A percentile compares a stretch with the other conserved stretches of the same genome.
Conservation (phyloP, 208 protist genomes). For the Leishmania braziliensis region DNA sequence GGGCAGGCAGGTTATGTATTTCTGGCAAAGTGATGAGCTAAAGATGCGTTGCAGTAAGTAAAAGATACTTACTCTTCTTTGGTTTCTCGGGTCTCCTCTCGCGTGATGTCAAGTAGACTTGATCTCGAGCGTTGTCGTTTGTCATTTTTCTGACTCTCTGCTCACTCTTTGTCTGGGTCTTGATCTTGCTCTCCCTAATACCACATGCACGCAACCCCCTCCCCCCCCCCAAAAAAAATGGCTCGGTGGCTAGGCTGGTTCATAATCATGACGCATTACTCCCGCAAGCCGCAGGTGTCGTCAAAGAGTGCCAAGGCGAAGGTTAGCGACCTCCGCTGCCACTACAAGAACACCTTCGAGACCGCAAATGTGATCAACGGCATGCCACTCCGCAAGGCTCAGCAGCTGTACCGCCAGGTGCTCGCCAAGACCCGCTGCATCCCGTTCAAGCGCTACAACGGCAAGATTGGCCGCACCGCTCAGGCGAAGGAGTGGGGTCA, state of each 20-base stretch:
- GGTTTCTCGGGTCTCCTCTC: background rate
- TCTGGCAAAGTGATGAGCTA: background rate
- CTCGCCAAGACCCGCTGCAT: constrained; percentile 95
- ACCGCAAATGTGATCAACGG: constrained; percentile 93
- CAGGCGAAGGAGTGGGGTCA: constrained; percentile 94
- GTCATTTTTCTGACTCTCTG: background rate
- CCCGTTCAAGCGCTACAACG: constrained; percentile 95
- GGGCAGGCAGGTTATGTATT: background rate
- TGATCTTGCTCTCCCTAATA: background rate
- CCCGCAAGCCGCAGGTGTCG: constrained; percentile 89
- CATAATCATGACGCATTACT: constrained; percentile 86
- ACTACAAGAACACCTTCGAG: constrained; percentile 96
- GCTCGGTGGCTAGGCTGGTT: constrained; percentile 62
- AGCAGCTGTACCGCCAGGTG: constrained; percentile 94
- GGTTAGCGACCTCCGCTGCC: constrained; percentile 91
- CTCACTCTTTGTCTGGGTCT: background rate
- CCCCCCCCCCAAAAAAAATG: background rate
- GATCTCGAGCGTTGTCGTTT: background rate
- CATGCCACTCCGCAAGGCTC: constrained; percentile 92
- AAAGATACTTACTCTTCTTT: background rate
- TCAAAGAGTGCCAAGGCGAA: constrained; percentile 90
- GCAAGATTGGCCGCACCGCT: constrained; percentile 91
- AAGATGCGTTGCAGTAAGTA: background rate
- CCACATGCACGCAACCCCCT: background rate
- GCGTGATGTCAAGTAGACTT: background rate